phyloP scores from a whole-genome alignment of 257 asterid species.

The Haberlea rhodopensis region DNA sequence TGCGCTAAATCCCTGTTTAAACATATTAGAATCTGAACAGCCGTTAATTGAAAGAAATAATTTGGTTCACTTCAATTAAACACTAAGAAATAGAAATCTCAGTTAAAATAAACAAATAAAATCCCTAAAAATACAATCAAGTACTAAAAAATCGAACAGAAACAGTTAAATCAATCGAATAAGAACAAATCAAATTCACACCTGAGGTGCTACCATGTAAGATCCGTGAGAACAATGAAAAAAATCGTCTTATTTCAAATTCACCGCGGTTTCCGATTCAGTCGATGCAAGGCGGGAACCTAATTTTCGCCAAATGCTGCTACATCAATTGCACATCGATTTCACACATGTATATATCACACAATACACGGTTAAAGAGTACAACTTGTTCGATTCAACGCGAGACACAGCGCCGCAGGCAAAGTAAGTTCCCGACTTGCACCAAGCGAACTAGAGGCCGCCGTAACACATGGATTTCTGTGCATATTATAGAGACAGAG shows the following conservation, averaged over 20 bases:
- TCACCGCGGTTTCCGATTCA: conserved; percentile 31
- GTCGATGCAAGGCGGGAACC: conserved; percentile 36
- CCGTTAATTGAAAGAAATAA: too few species aligned
- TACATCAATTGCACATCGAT: background rate
- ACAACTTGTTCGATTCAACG: background rate
- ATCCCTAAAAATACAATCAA: background rate
- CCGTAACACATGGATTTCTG: too few species aligned
- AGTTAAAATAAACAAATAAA: background rate
- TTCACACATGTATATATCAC: background rate
- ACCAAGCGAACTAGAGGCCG: conserved; percentile 49
- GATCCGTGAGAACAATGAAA: background rate
- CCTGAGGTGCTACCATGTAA: background rate
- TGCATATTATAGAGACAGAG: background rate
- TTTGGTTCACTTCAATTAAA: too few species aligned
- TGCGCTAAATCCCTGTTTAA: too few species aligned
- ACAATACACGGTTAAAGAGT: background rate
- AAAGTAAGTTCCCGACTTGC: conserved; percentile 45
- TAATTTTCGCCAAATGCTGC: too few species aligned
- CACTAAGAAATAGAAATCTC: too few species aligned
- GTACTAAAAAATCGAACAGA: background rate
- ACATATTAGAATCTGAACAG: too few species aligned
- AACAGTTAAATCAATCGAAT: background rate
- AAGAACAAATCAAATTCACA: background rate
- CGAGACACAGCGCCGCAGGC: too few species aligned
- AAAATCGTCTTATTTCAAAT: background rate